Evolutionary conservation across 169 alveolate species (phyloP).

Genomic region (Nephromyces sp.): DNA sequence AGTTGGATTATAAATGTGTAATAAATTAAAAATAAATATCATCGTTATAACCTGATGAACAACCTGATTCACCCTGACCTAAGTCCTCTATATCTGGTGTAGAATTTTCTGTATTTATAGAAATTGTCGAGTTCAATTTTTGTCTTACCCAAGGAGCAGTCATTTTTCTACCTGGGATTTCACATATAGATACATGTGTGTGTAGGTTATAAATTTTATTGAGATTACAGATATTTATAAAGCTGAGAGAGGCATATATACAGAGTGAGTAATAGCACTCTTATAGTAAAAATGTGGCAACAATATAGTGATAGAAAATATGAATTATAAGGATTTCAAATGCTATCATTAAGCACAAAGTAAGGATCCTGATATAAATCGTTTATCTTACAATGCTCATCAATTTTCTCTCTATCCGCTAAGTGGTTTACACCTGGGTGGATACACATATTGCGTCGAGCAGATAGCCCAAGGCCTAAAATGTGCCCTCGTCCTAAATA

Average conservation of each 20-base stretch:
- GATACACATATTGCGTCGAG: conserved; percentile 84
- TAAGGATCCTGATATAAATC: neutral
- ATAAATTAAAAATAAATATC: too few relatives aligned
- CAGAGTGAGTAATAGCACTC: too few relatives aligned
- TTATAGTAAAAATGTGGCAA: neutral
- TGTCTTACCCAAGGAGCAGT: conserved; percentile 47
- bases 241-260: too few relatives aligned
- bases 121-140: neutral
- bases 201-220: too few relatives aligned
- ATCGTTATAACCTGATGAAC: neutral
- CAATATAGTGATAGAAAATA: too few relatives aligned
- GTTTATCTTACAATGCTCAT: conserved; percentile 53
- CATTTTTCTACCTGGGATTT: conserved; percentile 39
- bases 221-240: too few relatives aligned
- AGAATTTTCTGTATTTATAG: neutral
- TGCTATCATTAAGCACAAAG: too few relatives aligned
- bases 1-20: too few relatives aligned
- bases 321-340: too few relatives aligned
- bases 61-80: neutral
- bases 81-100: conserved; percentile 2
- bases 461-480: conserved; percentile 73
- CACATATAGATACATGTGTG: neutral
- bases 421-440: conserved; percentile 72
- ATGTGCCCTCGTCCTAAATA: conserved; percentile 29
- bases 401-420: conserved; percentile 82